Conservation (phyloP, 345 rosid genomes). For the Hibiscus syriacus region DNA sequence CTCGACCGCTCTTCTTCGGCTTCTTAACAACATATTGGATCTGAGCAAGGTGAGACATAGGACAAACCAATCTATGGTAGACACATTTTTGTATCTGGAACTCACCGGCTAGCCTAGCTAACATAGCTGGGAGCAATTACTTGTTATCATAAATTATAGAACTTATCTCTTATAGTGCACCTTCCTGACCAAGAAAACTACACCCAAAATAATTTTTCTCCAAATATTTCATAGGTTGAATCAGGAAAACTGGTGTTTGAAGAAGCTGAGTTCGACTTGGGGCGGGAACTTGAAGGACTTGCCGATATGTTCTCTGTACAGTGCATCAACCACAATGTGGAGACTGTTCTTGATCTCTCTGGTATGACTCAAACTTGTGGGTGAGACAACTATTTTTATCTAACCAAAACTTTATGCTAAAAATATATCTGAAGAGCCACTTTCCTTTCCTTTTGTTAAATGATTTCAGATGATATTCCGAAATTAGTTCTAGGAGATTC, state of each 20-base stretch:
- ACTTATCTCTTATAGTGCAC: too few species aligned
- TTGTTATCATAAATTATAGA: too few species aligned
- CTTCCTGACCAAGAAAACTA: too few species aligned
- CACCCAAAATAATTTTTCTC: neutral
- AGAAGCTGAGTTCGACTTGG: constrained; percentile 85
- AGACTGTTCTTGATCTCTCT: constrained; percentile 83
- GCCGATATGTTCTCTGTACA: constrained; percentile 97
- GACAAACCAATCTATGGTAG: neutral
- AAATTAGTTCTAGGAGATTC: constrained; percentile 14
- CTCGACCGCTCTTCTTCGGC: constrained; percentile 87
- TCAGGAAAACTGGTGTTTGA: constrained; percentile 93
- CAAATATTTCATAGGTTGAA: constrained; percentile 54
- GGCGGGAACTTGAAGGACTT: constrained; percentile 92
- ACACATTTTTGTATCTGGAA: too few species aligned
- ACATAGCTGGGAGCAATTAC: too few species aligned
- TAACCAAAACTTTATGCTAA: too few species aligned
- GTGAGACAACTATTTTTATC: neutral
- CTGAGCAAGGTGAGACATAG: constrained; percentile 78
- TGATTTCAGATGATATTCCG: too few species aligned
- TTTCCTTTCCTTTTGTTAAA: constrained; percentile 10
- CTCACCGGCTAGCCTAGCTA: too few species aligned
- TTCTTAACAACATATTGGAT: constrained; percentile 89
- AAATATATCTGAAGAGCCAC: too few species aligned
- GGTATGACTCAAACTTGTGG: constrained; percentile 36
- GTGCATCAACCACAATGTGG: constrained; percentile 86